These are phyloP conservation scores for Aegle marmelos DNA, from an alignment of 345 rosid species.

Conservation along the genomic window DNA sequence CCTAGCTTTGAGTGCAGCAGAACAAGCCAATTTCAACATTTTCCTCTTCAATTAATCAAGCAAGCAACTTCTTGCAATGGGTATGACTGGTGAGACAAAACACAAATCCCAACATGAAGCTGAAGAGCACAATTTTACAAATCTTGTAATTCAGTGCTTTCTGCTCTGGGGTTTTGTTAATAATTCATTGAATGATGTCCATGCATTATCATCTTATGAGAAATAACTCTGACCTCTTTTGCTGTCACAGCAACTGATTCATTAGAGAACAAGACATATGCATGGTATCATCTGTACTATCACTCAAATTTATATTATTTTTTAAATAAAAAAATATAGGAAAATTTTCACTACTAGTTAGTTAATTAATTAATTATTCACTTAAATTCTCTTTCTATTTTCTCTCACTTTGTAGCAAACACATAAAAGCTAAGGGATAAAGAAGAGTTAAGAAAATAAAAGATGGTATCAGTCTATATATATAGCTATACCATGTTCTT, in stretches of 20 bases:
- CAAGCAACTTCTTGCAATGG: conserved; percentile 2
- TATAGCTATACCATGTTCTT: conserved; percentile 21
- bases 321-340: not conserved
- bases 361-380: not conserved
- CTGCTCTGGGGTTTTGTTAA: conserved; percentile 1
- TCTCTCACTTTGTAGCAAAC: conserved; percentile 10
- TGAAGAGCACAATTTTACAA: not conserved
- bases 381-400: not conserved
- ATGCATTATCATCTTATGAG: not conserved
- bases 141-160: not conserved
- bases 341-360: not conserved
- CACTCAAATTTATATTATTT: no score
- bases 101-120: conserved; percentile 33
- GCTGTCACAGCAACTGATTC: not conserved
- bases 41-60: not conserved
- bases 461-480: not conserved
- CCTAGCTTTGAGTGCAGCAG: not conserved
- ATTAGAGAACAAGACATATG: conserved; percentile 6
- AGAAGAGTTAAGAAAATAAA: conserved; percentile 11
- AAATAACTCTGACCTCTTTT: not conserved
- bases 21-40: not conserved
- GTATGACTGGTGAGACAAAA: conserved; percentile 12
- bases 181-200: conserved; percentile 22
- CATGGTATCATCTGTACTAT: not conserved
- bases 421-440: conserved; percentile 21